phyloP scores from a whole-genome alignment of 805 yeast genomes.

The Candida sakaeoensis region DNA sequence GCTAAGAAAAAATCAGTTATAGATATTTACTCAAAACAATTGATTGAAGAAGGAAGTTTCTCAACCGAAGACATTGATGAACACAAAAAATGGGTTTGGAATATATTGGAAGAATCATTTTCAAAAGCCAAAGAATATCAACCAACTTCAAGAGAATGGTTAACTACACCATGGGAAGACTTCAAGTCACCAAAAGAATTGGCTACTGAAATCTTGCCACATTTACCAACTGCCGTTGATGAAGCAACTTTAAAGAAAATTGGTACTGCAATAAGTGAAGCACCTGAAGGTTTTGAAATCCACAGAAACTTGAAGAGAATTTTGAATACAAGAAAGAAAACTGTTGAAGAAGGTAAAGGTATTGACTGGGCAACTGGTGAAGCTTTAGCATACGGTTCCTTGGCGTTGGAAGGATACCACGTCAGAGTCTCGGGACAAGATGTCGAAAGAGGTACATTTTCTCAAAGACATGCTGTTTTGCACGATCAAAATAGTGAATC shows the following conservation, averaged over 20 bases:
- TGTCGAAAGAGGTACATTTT: slow-evolving; percentile 99
- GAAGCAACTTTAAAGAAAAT: slow-evolving; percentile 68
- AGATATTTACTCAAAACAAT: slow-evolving; percentile 77
- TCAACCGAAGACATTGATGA: slow-evolving; percentile 86
- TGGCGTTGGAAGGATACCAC: slow-evolving; percentile 89
- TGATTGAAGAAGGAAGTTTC: slow-evolving; percentile 84
- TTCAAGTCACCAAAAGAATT: slow-evolving; percentile 97
- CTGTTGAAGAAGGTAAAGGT: slow-evolving; percentile 84
- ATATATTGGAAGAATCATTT: slow-evolving; percentile 85
- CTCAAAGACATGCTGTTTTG: slow-evolving; percentile 97
- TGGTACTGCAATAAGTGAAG: slow-evolving; percentile 73
- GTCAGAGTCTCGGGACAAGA: slow-evolving; percentile 99
- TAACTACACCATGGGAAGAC: slow-evolving; percentile 98
- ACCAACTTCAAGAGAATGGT: slow-evolving; percentile 95
- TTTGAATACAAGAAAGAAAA: slow-evolving; percentile 78
- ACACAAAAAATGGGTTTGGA: slow-evolving; percentile 98
- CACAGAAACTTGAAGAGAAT: slow-evolving; percentile 97
- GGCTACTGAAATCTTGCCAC: slow-evolving; percentile 93
- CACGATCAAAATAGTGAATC: slow-evolving; percentile 91
- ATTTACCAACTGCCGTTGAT: slow-evolving; percentile 89
- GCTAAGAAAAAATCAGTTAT: slow-evolving; percentile 86
- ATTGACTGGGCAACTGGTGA: slow-evolving; percentile 99
- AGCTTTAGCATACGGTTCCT: slow-evolving; percentile 94
- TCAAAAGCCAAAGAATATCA: slow-evolving; percentile 81
- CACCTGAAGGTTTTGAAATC: slow-evolving; percentile 84